phyloP scores from a whole-genome alignment of 2,329 filamentous ascomycete genomes.

The Phialophora chinensis region DNA sequence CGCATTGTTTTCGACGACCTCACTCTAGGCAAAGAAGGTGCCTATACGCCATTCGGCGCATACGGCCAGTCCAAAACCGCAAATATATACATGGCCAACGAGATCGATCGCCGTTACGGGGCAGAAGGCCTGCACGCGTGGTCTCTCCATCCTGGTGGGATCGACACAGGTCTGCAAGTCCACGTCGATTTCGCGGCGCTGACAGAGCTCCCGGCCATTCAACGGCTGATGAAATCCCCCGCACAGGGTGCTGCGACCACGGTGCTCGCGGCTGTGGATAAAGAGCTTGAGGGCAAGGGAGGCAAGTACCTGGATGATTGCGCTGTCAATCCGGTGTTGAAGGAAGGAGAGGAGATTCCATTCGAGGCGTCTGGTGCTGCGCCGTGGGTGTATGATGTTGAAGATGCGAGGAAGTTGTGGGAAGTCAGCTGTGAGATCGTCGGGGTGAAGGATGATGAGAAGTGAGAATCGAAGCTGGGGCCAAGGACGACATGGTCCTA shows the following conservation, averaged over 20 bases:
- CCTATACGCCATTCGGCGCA: conserved; percentile 44
- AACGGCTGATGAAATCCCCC: conserved; percentile 41
- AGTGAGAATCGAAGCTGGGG: neutral
- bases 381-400: conserved; percentile 29
- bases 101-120: conserved; percentile 58
- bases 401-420: conserved; percentile 35
- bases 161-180: conserved; percentile 42
- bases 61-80: conserved; percentile 60
- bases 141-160: conserved; percentile 56
- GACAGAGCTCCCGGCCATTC: conserved; percentile 28
- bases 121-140: conserved; percentile 51
- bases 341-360: neutral
- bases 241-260: conserved; percentile 48
- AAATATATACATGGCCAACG: conserved; percentile 57
- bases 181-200: conserved; percentile 35
- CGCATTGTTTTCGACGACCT: conserved; percentile 48
- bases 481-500: too few relatives aligned
- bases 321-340: conserved; percentile 27
- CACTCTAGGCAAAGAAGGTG: conserved; percentile 46
- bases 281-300: conserved; percentile 41
- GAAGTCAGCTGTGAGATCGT: conserved; percentile 30
- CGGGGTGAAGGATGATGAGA: conserved; percentile 22
- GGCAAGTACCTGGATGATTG: conserved; percentile 43
- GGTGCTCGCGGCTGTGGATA: conserved; percentile 42
- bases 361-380: conserved; percentile 32